A percentile compares a stretch with the other conserved stretches of the same genome.
Evolutionary conservation across 176 grass and related monocot genomes (phyloP).

Genomic region (Guadua angustifolia): DNA sequence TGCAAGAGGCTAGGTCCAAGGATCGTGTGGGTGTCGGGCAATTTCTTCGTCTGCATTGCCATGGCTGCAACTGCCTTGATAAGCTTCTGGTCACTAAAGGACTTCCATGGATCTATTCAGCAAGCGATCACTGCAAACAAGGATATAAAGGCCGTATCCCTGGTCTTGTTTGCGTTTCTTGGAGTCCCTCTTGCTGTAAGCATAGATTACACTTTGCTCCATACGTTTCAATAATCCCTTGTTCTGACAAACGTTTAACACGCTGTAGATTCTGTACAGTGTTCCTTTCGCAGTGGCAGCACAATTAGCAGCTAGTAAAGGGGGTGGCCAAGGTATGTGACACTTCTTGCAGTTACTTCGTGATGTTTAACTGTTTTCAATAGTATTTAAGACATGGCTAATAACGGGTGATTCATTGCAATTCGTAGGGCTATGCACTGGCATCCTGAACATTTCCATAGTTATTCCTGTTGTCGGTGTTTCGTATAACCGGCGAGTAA

Average conservation of each 20-base stretch:
- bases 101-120: slow-evolving; percentile 59
- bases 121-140: slow-evolving; percentile 54
- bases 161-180: slow-evolving; percentile 68
- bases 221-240: not conserved
- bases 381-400: not conserved
- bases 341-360: not conserved
- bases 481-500: no score
- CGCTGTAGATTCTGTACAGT: slow-evolving; percentile 73
- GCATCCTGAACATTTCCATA: slow-evolving; percentile 89
- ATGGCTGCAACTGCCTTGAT: slow-evolving; percentile 74
- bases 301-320: slow-evolving; percentile 56
- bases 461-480: no score
- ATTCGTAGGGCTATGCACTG: slow-evolving; percentile 71
- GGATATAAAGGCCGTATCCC: slow-evolving; percentile 53
- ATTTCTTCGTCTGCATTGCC: slow-evolving; percentile 56
- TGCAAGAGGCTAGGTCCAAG: slow-evolving; percentile 62
- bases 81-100: slow-evolving; percentile 75
- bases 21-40: slow-evolving; percentile 76
- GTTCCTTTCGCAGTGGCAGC: slow-evolving; percentile 84
- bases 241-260: not conserved
- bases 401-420: not conserved
- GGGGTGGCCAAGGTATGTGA: slow-evolving; percentile 76
- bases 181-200: slow-evolving; percentile 83
- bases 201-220: slow-evolving; percentile 3
- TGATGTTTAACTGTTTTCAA: not conserved